Evolutionary conservation across 2,329 filamentous ascomycete genomes (phyloP).

Genomic region (Trichophyton equinum): DNA sequence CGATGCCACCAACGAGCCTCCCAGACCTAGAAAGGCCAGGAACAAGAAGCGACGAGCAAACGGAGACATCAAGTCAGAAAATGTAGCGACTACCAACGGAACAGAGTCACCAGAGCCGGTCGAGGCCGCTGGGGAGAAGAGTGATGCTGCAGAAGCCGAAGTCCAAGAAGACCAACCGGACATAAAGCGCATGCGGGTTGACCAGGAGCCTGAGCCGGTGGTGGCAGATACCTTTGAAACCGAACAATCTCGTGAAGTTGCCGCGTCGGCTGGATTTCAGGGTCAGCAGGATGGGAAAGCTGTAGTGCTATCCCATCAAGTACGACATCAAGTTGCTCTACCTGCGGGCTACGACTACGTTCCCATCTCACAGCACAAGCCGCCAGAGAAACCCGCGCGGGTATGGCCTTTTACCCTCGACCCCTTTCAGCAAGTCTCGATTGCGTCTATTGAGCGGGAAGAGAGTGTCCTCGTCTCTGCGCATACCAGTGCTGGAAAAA

Average conservation of each 20-base stretch:
- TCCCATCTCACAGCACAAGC: constrained; percentile 85
- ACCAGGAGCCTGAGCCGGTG: constrained; percentile 60
- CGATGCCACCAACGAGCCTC: constrained; percentile 20
- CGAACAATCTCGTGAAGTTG: constrained; percentile 81
- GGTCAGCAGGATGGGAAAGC: constrained; percentile 48
- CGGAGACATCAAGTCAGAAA: constrained; percentile 53
- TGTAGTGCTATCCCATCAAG: constrained; percentile 86
- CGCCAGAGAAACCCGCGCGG: constrained; percentile 74
- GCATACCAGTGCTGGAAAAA: constrained; percentile 95
- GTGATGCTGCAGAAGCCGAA: constrained; percentile 10
- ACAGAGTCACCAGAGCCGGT: constrained; percentile 15
- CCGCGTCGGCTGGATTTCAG: constrained; percentile 58
- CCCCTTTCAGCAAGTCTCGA: constrained; percentile 90
- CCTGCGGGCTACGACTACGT: constrained; percentile 90
- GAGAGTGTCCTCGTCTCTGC: constrained; percentile 96
- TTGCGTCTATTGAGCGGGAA: constrained; percentile 86
- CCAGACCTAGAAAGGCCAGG: constrained; percentile 42
- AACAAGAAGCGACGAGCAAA: constrained; percentile 81
- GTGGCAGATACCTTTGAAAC: constrained; percentile 92
- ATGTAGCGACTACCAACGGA: constrained; percentile 21
- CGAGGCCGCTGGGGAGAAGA: constrained; percentile 12
- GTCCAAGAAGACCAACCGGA: constrained; percentile 28
- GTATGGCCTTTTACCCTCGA: constrained; percentile 84
- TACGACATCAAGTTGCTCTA: constrained; percentile 92
- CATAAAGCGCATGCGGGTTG: constrained; percentile 37